Evolutionary conservation across 2,329 filamentous ascomycete species (phyloP), one percentile per base, ranked within the genome.

Genomic region (Apiospora sp.): DNA sequence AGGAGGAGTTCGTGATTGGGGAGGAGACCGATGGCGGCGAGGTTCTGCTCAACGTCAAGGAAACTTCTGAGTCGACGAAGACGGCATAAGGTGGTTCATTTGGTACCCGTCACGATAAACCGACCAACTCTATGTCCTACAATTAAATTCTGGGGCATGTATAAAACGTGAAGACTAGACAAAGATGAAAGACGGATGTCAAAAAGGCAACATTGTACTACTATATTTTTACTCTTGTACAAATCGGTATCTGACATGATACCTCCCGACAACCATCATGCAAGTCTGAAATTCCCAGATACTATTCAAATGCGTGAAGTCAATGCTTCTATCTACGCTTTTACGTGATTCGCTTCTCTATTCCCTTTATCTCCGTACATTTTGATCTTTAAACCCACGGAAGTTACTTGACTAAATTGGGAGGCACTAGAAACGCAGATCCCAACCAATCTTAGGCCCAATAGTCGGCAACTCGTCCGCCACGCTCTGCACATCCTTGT

Each of bases 401-500:
- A 61, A 54, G 16, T 54, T 5, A 19, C 46, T 19, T 12, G 24
- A 30, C 16, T 16, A 22, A 34, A 14, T 6, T 5, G 4, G 13
- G 5, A 14, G 2, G 7, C 27, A 22, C 80, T 86, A 91, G 77
- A 92, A 92, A 46, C 90, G 86, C 78, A 92, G 80, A 77, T 92
- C 90, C 90, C 90, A 92, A 72, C 89, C 94, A 83, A 99, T 98
- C 86, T 93, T 87, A 10, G 96, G 96, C 0, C 96, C 96, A 74
- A 99, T 83, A 77, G 89, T 93, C 24, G 96, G 96, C 80, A 99
- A 85, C 84, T 97, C 94, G 80, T 99, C 96, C 0, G 96, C 96
- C 70, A 99, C 96, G 79, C 94, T 97, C 89, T 99, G 95, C 73
- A 99, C 96, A 81, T 99, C 96, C 90, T 99, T 99, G 84, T 99